Conservation (phyloP, 257 asterid genomes). For the Jacaranda copaia region DNA sequence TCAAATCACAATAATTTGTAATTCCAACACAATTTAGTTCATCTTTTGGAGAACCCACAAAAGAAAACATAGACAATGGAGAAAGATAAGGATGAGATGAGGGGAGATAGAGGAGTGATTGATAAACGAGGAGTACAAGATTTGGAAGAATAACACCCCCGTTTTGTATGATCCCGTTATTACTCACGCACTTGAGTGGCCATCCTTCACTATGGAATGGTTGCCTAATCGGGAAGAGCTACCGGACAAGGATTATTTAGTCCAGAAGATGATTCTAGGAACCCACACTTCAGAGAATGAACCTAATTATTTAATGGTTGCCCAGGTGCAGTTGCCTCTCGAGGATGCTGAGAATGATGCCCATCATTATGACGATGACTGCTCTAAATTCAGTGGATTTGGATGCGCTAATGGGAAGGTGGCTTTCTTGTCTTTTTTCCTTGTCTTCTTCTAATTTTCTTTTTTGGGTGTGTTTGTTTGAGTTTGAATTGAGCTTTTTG, state of each 20-base stretch:
- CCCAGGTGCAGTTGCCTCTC: slow-evolving; percentile 77
- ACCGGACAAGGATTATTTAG: slow-evolving; percentile 76
- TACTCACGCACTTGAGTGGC: slow-evolving; percentile 75
- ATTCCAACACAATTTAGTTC: neutral
- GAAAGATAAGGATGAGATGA: slow-evolving; percentile 71
- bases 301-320: slow-evolving; percentile 74
- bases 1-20: neutral
- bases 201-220: slow-evolving; percentile 75
- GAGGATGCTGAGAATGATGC: slow-evolving; percentile 67
- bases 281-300: slow-evolving; percentile 76
- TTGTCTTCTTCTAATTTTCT: neutral
- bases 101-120: slow-evolving; percentile 69
- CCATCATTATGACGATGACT: slow-evolving; percentile 63
- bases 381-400: slow-evolving; percentile 63
- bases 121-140: slow-evolving; percentile 75
- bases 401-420: slow-evolving; percentile 80
- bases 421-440: neutral
- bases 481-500: slow-evolving; percentile 6
- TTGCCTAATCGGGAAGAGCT: slow-evolving; percentile 73
- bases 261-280: slow-evolving; percentile 72
- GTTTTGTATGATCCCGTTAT: slow-evolving; percentile 74
- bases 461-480: neutral
- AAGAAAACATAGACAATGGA: slow-evolving; percentile 45
- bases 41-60: neutral
- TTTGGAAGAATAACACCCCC: slow-evolving; percentile 76